Base-by-base conservation (phyloP, 2,329 filamentous ascomycete species). In the Ascochyta clinopodiicola region DNA sequence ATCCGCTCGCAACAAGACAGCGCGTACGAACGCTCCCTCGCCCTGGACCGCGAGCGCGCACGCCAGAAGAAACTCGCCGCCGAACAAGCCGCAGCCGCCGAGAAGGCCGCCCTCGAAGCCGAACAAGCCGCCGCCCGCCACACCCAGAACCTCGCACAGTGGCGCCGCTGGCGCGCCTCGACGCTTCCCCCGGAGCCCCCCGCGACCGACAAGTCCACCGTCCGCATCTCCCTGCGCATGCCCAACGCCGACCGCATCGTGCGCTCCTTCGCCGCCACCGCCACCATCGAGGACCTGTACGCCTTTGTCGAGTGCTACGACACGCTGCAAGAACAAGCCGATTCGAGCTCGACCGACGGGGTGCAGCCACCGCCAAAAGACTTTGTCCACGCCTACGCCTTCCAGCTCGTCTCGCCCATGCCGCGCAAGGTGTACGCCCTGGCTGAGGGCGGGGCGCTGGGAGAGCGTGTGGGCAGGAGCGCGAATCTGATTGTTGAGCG, bases 21-120 rank as follows among this genome's bases (percentile, higher is more conserved):
- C 9, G 95, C 95, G 0, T 99, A 99, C 74, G 93, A 99, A 77
- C 86, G 92, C 58, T 96, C 91, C 0, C 80, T 99, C 27, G 94
- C 93, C 9, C 86, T 88, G 57, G 95, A 99, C 75, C 84, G 93
- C 35, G 93, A 96, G 74, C 88, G 94, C 19, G 90, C 91, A 0
- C 83, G 90, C 29, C 86, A 89, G 72, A 86, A 86, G 71, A 85
- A 85, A 44, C 92, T 96, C 73, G 92, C 89, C 2, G 91, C 91
- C 58, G 84, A 82, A n/a, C 81, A 78, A 35, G 78, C 77, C 53
- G 85, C 84, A 19, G 84, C 85, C 0, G 82, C 81, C 27, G 90
- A 89, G 17, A 85, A 84, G 25, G 88, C 88, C 60, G 89, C 86
- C 12, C 86, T 88, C 62, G 85, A 86, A 64, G 82, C 80, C 37